These are phyloP conservation scores for Clarireedia monteithiana DNA, from an alignment of 2,329 filamentous ascomycete species.

Conservation along the genomic window DNA sequence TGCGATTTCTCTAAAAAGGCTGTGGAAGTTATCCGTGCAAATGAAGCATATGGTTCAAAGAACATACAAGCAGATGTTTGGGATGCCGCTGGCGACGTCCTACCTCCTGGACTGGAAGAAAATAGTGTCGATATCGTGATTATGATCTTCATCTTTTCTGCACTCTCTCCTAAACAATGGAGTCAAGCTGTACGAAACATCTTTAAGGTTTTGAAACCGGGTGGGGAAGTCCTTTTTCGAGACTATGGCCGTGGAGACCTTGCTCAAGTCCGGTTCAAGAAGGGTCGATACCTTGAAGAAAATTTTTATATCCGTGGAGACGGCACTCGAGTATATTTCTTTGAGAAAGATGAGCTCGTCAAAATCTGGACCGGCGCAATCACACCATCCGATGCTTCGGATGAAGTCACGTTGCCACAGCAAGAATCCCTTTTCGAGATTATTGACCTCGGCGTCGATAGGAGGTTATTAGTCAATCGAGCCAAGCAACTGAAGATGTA, in stretches of 20 bases:
- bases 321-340: conserved; percentile 95
- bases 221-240: conserved; percentile 88
- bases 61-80: conserved; percentile 86
- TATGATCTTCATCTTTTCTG: conserved; percentile 96
- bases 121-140: conserved; percentile 85
- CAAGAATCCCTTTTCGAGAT: conserved; percentile 52
- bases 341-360: conserved; percentile 75
- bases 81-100: conserved; percentile 67
- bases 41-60: conserved; percentile 65
- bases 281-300: conserved; percentile 86
- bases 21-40: conserved; percentile 80
- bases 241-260: conserved; percentile 95
- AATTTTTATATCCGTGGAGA: conserved; percentile 97
- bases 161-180: conserved; percentile 81
- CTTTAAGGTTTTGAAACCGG: conserved; percentile 75
- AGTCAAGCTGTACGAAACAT: conserved; percentile 73
- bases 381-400: conserved; percentile 7
- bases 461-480: conserved; percentile 85
- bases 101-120: conserved; percentile 71
- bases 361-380: conserved; percentile 62
- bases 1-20: conserved; percentile 96
- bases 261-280: conserved; percentile 94
- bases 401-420: conserved; percentile 9
- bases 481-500: conserved; percentile 95
- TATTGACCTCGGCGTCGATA: conserved; percentile 73